Base-by-base conservation (phyloP, 805 yeast genomes). In the Brettanomyces sp. region DNA sequence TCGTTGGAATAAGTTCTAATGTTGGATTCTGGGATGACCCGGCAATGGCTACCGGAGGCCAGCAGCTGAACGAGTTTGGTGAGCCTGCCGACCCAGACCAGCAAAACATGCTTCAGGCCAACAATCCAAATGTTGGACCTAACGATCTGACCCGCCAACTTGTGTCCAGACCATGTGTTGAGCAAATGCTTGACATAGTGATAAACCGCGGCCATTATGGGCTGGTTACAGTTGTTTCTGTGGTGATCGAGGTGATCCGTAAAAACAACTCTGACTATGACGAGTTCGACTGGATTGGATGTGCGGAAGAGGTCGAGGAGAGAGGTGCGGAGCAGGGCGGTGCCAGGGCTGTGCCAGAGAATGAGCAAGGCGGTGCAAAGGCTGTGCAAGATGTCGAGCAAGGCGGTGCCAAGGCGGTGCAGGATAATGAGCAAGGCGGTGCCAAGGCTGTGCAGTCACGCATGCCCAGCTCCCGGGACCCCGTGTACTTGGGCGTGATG, bases 251-350 rank as follows among this genome's bases (percentile, higher is more conserved):
- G 65, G 76, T 91, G 39, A 91, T 93, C 45, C 76, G 99, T 57
- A 91, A 91, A 61, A 91, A 91, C 60, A 93, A 93, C 62, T 85
- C 96, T 0, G 99, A 93, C 61, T 93, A 93, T 64, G 99, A 93
- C 66, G 65, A 63, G 43, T 64, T 65, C 46, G 68, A 64, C 48
- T 63, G 68, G 66, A 56, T 63, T 33, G 55, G 50, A 23, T 51
- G 61, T 13, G 60, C 60, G 36, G 56, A 55, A 44, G 51, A 49
- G 12, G 41, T 47, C 22, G 47, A 51, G 5, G 42, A 30, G 5
- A 52, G 45, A 12, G 51, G 46, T 12, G 51, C 48, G 14, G 40
- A 36, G 21, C 7, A 28, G 8, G 41, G 2, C 30, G 36, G 13
- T 34, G 11, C 9, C 8, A 24, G 30, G 21, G 36, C 9, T 13